Base-by-base conservation (phyloP, 306 rosid species). In the Cucumis hystrix region DNA sequence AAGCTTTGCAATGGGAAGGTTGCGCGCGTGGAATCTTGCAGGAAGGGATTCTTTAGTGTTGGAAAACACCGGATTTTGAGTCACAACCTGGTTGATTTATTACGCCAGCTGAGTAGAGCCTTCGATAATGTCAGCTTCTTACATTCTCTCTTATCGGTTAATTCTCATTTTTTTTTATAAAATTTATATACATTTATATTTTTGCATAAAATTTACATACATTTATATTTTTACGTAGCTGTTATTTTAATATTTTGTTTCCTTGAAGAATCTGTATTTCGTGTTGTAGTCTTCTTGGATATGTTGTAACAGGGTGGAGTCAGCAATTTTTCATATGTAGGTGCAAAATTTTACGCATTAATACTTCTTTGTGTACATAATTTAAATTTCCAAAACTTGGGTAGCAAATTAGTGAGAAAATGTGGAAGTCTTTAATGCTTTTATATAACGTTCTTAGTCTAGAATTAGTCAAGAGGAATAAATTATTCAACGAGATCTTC, bases 51-150 rank as follows among this genome's bases (percentile, higher is more conserved):
- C 78, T 89, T 81, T 65, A 87, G 91, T 77, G 85, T 90, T 80
- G 97, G 96, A 70, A 95, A 88, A 88, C 97, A 87, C 85, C 84
- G 96, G 65, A 85, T 90, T 83, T 83, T 92, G 77, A 80, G 93
- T 78, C 97, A 92, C 83, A 95, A 87, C 85, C 93, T 95, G 6
- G 89, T 95, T 51, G 98, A 95, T 86, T 84, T 95, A 86, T 80
- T 92, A 52, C 91, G 98, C 18, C 98, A 92, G 85, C 90, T 90
- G 33, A 95, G 96, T 85, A 90, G 97, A 88, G 97, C 96, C 79
- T 90, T 95, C 47, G 96, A 90, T 74, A 87, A 87, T 76, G 98
- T 95, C 65, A 80, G 97, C 73, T 79, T 57, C 82, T 79, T 41
- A 21, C 0, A 39, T 10, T 33, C 37, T 37, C 67, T 58, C 28